These are phyloP conservation scores for Yamadazyma ubonensis DNA, from an alignment of 805 yeast genomes.

Conservation along the genomic window DNA sequence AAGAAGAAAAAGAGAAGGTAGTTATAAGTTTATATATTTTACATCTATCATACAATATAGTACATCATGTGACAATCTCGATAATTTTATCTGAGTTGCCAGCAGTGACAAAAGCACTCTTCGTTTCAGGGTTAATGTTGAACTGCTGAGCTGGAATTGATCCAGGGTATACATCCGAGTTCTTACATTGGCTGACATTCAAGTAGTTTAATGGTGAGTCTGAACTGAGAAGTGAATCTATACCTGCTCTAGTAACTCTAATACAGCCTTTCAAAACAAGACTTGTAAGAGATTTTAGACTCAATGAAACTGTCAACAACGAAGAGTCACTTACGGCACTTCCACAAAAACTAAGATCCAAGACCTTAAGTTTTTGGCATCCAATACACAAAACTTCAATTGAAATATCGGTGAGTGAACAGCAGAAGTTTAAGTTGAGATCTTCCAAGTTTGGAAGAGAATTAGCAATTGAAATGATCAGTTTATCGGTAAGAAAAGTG, in stretches of 20 bases:
- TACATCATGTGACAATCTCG: constrained; percentile 36
- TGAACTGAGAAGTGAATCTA: constrained; percentile 62
- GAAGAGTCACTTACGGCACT: constrained; percentile 76
- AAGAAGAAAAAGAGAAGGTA: constrained; percentile 39
- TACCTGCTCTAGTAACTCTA: constrained; percentile 74
- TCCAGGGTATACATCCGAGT: constrained; percentile 63
- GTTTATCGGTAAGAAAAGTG: constrained; percentile 65
- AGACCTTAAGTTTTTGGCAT: constrained; percentile 51
- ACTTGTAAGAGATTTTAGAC: constrained; percentile 47
- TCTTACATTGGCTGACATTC: constrained; percentile 70
- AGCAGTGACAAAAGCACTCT: constrained; percentile 58
- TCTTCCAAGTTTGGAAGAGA: constrained; percentile 57
- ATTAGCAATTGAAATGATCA: constrained; percentile 60
- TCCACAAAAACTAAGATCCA: constrained; percentile 74
- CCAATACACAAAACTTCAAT: constrained; percentile 65
- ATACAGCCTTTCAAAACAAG: constrained; percentile 67
- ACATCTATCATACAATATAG: constrained; percentile 9
- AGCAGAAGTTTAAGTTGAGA: constrained; percentile 69
- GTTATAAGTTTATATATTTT: background rate
- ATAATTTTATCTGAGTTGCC: constrained; percentile 54
- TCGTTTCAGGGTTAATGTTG: constrained; percentile 48
- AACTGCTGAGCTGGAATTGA: constrained; percentile 57
- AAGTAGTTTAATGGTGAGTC: constrained; percentile 50
- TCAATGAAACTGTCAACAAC: constrained; percentile 55
- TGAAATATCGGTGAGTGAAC: constrained; percentile 68